Evolutionary conservation across 352 stramenopile genomes (phyloP), one percentile per base, ranked within the genome.

Genomic region (Aphanomyces euteiches): DNA sequence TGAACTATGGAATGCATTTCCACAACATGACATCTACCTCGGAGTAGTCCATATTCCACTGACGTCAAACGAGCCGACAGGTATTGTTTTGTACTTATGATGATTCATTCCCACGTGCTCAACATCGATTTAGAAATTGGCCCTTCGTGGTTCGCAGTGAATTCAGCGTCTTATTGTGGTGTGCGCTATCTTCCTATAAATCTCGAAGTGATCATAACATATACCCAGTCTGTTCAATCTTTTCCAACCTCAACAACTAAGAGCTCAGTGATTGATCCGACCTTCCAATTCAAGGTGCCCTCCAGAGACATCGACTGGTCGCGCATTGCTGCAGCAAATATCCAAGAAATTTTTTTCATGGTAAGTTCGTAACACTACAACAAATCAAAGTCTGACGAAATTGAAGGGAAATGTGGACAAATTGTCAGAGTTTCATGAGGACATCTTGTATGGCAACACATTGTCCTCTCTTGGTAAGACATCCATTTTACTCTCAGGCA

Each of bases 291-390:
- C 56, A 79, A 73, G 3, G 63, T 77, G 8, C 85, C 84, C 37
- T 81, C 75, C 36, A 45, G 75, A 4, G 69, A 73, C 3, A 79
- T 93, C 21, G 76, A 93, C 7, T 93, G 85, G 85, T 77, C 79
- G 3, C 40, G 69, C 2, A 48, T 93, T 8, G 84, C 85, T 3
- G 67, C 74, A n/a, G 80, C 75, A 7, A 92, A 80, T 39, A 65
- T 90, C 15, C 72, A 77, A 12, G 76, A 86, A 7, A 79, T 93
- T 47, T 93, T 93, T 64, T 80, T 89, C 36, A 74, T 86, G 47
- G 80, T 87, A 72, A 40, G 43, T 2, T 50, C 43, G 57, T 69
- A 4, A 12, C 34, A 40, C 28, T 28, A 2, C 28, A 28, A 28
- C 28, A 28, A 28, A 28, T 28, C 28, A 28, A 28, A 28, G 28